phyloP scores from a whole-genome alignment of 2,329 filamentous ascomycete genomes.

The Fonsecaea monophora region DNA sequence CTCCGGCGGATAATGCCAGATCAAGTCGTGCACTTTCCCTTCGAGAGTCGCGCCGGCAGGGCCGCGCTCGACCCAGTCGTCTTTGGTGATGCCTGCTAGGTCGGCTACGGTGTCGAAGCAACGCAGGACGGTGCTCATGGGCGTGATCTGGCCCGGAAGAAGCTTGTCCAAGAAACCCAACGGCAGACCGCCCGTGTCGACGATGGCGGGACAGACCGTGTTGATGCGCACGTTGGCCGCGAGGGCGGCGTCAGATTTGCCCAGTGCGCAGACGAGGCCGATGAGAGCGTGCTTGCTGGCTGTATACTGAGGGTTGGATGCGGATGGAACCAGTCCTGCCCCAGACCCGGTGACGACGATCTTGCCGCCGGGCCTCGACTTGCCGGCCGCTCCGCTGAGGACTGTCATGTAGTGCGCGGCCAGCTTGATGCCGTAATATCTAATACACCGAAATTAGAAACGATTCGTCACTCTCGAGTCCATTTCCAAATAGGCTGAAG shows the following conservation, averaged over 20 bases:
- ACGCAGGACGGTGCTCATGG: conserved; percentile 20
- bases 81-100: neutral
- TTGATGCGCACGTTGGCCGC: conserved; percentile 43
- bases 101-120: conserved; percentile 18
- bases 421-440: conserved; percentile 55
- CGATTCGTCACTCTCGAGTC: neutral
- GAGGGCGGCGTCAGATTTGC: neutral
- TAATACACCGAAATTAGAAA: neutral
- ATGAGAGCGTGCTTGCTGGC: conserved; percentile 61
- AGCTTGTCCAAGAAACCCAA: conserved; percentile 6
- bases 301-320: conserved; percentile 32
- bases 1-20: conserved; percentile 19
- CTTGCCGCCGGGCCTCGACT: conserved; percentile 48
- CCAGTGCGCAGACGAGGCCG: conserved; percentile 47
- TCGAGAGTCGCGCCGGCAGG: conserved; percentile 18
- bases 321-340: conserved; percentile 51
- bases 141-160: conserved; percentile 17
- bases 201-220: conserved; percentile 44
- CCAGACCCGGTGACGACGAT: conserved; percentile 56
- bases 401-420: conserved; percentile 60
- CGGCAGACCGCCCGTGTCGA: conserved; percentile 39
- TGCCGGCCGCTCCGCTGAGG: conserved; percentile 49
- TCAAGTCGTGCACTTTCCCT: conserved; percentile 18
- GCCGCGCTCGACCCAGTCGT: conserved; percentile 22
- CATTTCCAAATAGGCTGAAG: neutral